phyloP scores from a whole-genome alignment of 2,329 filamentous ascomycete genomes.

The Fusarium sublunatum region DNA sequence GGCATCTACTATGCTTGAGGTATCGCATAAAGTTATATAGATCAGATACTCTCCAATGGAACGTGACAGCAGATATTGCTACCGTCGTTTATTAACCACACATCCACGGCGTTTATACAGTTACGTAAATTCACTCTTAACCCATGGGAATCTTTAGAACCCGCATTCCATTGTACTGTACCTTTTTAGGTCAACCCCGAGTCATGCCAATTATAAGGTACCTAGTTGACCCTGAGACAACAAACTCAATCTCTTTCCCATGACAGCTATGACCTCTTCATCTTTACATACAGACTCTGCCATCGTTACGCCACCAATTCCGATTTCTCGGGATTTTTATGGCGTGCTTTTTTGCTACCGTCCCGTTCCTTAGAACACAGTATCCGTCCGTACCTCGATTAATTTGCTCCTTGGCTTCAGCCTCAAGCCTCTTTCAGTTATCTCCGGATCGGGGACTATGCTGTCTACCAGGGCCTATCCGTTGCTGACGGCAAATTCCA shows the following conservation, averaged over 20 bases:
- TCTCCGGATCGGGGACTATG: constrained; percentile 15
- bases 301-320: not conserved
- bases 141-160: too few species aligned
- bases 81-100: too few species aligned
- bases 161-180: too few species aligned
- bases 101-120: not conserved
- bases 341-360: not conserved
- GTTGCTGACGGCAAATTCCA: not conserved
- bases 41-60: too few species aligned
- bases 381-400: too few species aligned
- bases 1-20: too few species aligned
- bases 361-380: not conserved
- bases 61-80: too few species aligned
- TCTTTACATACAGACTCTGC: not conserved
- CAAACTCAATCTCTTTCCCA: constrained; percentile 28
- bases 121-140: not conserved
- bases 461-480: not conserved
- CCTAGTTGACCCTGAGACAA: constrained; percentile 28
- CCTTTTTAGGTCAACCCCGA: not conserved
- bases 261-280: not conserved
- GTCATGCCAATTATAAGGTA: constrained; percentile 14
- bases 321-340: constrained; percentile 3
- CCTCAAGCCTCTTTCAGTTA: constrained; percentile 1
- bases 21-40: too few species aligned
- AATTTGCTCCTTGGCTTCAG: not conserved